These are phyloP conservation scores for Chrysosporium queenslandicum DNA, from an alignment of 2,329 filamentous ascomycete genomes.

Conservation along the genomic window DNA sequence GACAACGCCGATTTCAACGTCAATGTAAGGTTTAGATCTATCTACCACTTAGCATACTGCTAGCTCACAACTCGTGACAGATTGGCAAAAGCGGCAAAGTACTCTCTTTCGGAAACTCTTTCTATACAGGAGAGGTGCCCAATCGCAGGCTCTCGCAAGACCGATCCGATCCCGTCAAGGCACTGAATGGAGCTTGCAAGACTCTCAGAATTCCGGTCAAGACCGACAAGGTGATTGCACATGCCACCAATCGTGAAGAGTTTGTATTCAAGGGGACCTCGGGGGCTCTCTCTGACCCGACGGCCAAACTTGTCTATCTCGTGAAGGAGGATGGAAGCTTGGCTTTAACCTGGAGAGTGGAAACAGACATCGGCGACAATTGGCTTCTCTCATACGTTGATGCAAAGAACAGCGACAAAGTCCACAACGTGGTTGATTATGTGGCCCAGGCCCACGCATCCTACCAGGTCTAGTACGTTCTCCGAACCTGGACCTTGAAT, in stretches of 20 bases:
- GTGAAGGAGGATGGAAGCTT: constrained; percentile 13
- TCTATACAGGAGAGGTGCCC: constrained; percentile 13
- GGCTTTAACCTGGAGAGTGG: constrained; percentile 15
- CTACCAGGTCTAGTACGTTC: constrained; percentile 14
- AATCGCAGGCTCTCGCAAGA: not conserved
- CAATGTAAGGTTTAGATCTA: constrained; percentile 10
- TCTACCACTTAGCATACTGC: not conserved
- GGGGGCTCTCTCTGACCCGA: constrained; percentile 13
- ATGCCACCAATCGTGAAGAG: not conserved
- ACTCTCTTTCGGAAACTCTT: constrained; percentile 15
- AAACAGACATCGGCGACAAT: constrained; percentile 17
- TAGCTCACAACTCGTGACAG: constrained; percentile 2
- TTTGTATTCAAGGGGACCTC: constrained; percentile 14
- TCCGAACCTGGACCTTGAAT: not conserved
- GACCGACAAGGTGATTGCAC: constrained; percentile 7
- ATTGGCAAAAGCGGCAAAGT: constrained; percentile 12
- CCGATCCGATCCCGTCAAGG: constrained; percentile 12
- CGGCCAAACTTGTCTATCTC: constrained; percentile 13
- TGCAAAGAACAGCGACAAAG: constrained; percentile 11
- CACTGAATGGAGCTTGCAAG: constrained; percentile 11
- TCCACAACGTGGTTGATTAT: constrained; percentile 16
- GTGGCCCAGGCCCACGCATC: constrained; percentile 14
- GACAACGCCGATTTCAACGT: constrained; percentile 17
- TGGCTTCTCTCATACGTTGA: constrained; percentile 16
- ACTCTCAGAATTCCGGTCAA: constrained; percentile 13